These are phyloP conservation scores for Botryotinia convoluta DNA, from an alignment of 2,329 filamentous ascomycete genomes.

Conservation along the genomic window DNA sequence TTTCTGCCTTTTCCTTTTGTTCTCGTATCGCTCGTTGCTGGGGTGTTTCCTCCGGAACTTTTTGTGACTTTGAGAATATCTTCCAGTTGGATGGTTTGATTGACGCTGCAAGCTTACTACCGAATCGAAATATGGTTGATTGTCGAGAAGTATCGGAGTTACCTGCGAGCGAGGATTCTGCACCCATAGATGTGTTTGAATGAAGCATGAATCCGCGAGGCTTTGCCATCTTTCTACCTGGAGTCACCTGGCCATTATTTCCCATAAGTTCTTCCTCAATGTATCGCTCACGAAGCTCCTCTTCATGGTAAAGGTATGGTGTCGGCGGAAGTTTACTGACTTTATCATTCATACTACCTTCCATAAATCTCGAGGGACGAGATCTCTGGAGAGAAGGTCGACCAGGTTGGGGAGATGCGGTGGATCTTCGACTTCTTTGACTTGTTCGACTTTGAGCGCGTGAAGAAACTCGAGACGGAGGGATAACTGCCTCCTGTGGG, in stretches of 20 bases:
- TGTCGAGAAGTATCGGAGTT: conserved; percentile 39
- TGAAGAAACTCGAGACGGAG: conserved; percentile 23
- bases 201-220: conserved; percentile 23
- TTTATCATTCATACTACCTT: conserved; percentile 85
- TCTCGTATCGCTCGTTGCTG: conserved; percentile 45
- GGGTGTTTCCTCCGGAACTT: conserved; percentile 43
- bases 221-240: conserved; percentile 26
- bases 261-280: conserved; percentile 20
- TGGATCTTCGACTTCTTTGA: conserved; percentile 36
- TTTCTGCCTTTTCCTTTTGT: conserved; percentile 47
- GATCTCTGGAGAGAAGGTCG: conserved; percentile 39
- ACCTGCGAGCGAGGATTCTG: conserved; percentile 29
- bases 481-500: conserved; percentile 16
- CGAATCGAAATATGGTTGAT: conserved; percentile 53
- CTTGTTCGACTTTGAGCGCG: conserved; percentile 25
- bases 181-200: conserved; percentile 23
- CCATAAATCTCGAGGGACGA: conserved; percentile 65
- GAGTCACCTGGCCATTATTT: conserved; percentile 1
- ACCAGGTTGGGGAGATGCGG: conserved; percentile 22
- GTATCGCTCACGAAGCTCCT: conserved; percentile 27
- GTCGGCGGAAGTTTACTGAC: conserved; percentile 60
- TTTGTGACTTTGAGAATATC: conserved; percentile 32
- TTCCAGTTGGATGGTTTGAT: conserved; percentile 55
- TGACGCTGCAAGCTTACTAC: conserved; percentile 51
- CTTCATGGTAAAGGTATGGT: conserved; percentile 33